Evolutionary conservation across 2,329 filamentous ascomycete species (phyloP), one percentile per base, ranked within the genome.

Genomic region (Aspergillus unguis): DNA sequence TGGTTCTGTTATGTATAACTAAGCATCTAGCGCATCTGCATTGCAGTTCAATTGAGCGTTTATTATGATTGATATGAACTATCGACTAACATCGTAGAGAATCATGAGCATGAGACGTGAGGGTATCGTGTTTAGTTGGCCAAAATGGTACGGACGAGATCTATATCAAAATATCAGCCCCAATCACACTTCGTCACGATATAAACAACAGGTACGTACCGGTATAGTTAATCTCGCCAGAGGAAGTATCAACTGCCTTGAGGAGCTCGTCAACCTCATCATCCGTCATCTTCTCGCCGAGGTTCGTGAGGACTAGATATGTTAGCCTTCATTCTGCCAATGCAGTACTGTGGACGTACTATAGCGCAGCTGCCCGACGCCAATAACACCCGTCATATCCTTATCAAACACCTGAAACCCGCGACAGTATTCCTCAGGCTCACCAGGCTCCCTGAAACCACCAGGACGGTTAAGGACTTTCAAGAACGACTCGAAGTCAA

Each of bases 381-480:
- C 94, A 71, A 99, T 97, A 75, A 92, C 96, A 48, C 94, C 94
- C 55, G 91, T 96, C 85, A 96, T 88, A 73, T 99, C 94, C 78
- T 99, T 99, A 77, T 99, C 94, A 67, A 99, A 99, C 49, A 99
- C 94, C 75, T 99, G 94, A 80, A 99, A 99, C 51, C 94, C 94
- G 58, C 92, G 89, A 76, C 92, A 96, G 78, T 99, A 99, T 74
- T 97, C 92, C 70, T 97, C 92, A 37, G 94, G 92, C 77, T 96
- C 92, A 71, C 94, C 94, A 2, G 94, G 92, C 67, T 97, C 94
- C 72, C 94, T 91, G 87, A 99, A 99, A 66, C 94, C 94, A 71
- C 92, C 92, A 33, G 94, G 94, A 60, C 94, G 88, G 83, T 97
- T 97, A 60, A 99, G 89, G 65, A 97, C 86, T 75, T 94, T 94